Evolutionary conservation across 2,329 filamentous ascomycete species (phyloP).

Genomic region (Rhynchosporium graminicola): DNA sequence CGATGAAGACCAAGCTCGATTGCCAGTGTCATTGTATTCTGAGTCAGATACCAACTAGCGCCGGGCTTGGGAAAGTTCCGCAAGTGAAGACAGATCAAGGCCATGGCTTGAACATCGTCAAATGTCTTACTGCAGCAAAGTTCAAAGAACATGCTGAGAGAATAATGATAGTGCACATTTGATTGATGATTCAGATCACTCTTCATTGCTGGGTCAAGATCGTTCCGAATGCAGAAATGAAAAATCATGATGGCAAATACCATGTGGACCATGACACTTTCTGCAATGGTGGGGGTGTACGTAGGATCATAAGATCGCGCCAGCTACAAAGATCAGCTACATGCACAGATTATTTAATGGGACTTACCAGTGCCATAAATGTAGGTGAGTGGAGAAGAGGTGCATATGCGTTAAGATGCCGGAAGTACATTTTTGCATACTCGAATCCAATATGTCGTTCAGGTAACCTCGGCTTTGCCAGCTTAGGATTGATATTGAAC

Average conservation of each 20-base stretch:
- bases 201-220: slow-evolving; percentile 54
- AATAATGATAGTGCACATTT: slow-evolving; percentile 78
- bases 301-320: slow-evolving; percentile 66
- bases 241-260: slow-evolving; percentile 77
- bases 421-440: slow-evolving; percentile 75
- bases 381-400: slow-evolving; percentile 77
- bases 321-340: slow-evolving; percentile 47
- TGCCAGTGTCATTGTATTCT: slow-evolving; percentile 65
- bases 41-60: slow-evolving; percentile 68
- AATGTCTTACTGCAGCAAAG: slow-evolving; percentile 63
- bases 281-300: slow-evolving; percentile 62
- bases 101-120: slow-evolving; percentile 70
- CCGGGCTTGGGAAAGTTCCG: slow-evolving; percentile 80
- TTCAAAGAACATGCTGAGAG: slow-evolving; percentile 67
- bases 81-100: slow-evolving; percentile 70
- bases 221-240: slow-evolving; percentile 73
- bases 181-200: slow-evolving; percentile 62
- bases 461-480: slow-evolving; percentile 61
- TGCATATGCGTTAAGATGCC: slow-evolving; percentile 69
- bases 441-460: slow-evolving; percentile 63
- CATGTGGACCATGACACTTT: slow-evolving; percentile 75
- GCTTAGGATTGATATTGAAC: slow-evolving; percentile 59
- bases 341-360: no score
- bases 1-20: slow-evolving; percentile 77
- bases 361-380: slow-evolving; percentile 66